Conservation (phyloP, 1,284 basidiomycete genomes). For the Cutaneotrichosporon curvatum region DNA sequence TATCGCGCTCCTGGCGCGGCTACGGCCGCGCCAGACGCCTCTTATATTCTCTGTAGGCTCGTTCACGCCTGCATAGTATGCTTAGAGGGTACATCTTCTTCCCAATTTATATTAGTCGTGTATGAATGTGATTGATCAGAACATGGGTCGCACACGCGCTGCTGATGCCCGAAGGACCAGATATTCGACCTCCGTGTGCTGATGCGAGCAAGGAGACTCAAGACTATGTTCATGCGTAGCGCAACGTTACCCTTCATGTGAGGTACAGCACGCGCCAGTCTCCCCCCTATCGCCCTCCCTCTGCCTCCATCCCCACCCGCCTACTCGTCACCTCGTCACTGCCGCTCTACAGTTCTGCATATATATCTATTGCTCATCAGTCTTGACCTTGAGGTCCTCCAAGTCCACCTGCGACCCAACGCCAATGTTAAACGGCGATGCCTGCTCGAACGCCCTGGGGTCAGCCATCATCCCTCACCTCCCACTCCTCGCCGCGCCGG, state of each 20-base stretch:
- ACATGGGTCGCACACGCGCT: too few species aligned
- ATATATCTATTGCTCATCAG: constrained; percentile 17
- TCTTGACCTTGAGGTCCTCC: constrained; percentile 43
- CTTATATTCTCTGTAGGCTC: constrained; percentile 30
- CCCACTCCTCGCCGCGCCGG: too few species aligned
- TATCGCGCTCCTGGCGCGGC: not conserved
- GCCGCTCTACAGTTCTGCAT: constrained; percentile 4
- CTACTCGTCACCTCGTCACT: too few species aligned
- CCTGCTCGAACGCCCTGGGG: constrained; percentile 44
- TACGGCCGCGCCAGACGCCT: constrained; percentile 17
- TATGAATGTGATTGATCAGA: not conserved
- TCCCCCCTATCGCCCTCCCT: too few species aligned
- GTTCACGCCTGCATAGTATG: constrained; percentile 29
- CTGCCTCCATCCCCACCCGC: too few species aligned
- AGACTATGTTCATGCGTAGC: too few species aligned
- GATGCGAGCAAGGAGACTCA: too few species aligned
- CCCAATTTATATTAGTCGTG: not conserved
- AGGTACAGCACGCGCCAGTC: too few species aligned
- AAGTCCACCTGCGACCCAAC: constrained; percentile 47
- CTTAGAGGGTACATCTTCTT: constrained; percentile 36
- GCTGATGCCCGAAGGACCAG: too few species aligned
- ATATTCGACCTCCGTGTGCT: too few species aligned
- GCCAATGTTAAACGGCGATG: constrained; percentile 40
- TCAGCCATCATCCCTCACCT: too few species aligned
- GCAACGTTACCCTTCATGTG: too few species aligned